Evolutionary conservation across 2,329 filamentous ascomycete species (phyloP).

Genomic region (Cordyceps farinosa): DNA sequence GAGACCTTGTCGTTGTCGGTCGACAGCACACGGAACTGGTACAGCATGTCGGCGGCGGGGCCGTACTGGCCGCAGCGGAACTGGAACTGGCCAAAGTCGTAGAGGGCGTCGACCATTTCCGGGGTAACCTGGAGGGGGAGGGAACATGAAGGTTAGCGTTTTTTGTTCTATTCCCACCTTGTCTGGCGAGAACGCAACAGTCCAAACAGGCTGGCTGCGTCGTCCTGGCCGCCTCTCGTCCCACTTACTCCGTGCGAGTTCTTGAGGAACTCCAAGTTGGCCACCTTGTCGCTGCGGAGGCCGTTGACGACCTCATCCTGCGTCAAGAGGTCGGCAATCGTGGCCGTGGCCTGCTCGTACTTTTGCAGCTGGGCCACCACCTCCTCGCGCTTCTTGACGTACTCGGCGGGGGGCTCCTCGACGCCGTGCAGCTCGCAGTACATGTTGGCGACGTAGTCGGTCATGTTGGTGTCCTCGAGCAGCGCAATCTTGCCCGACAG

Average conservation of each 20-base stretch:
- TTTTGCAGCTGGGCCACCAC: conserved; percentile 79
- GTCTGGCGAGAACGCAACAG: too few relatives aligned
- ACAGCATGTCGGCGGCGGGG: conserved; percentile 85
- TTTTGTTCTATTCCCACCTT: not conserved
- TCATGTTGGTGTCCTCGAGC: conserved; percentile 98
- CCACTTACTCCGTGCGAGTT: conserved; percentile 81
- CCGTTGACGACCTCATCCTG: conserved; percentile 88
- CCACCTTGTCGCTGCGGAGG: conserved; percentile 92
- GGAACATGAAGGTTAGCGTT: not conserved
- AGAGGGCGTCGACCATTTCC: conserved; percentile 94
- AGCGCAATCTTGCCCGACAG: conserved; percentile 87
- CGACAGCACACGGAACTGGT: conserved; percentile 96
- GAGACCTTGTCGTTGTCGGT: conserved; percentile 98
- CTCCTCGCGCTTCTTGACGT: conserved; percentile 82
- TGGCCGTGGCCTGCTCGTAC: conserved; percentile 81
- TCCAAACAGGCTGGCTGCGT: too few relatives aligned
- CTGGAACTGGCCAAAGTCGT: conserved; percentile 94
- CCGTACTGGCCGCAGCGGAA: conserved; percentile 96
- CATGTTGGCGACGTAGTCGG: conserved; percentile 89
- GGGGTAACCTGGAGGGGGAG: conserved; percentile 62
- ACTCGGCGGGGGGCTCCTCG: conserved; percentile 76
- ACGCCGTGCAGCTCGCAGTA: conserved; percentile 86
- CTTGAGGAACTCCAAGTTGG: conserved; percentile 97
- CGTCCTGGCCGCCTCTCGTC: not conserved
- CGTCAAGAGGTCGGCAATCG: conserved; percentile 81